Conservation (phyloP, 768 basidiomycete genomes). For the Lanmaoa rubissima region DNA sequence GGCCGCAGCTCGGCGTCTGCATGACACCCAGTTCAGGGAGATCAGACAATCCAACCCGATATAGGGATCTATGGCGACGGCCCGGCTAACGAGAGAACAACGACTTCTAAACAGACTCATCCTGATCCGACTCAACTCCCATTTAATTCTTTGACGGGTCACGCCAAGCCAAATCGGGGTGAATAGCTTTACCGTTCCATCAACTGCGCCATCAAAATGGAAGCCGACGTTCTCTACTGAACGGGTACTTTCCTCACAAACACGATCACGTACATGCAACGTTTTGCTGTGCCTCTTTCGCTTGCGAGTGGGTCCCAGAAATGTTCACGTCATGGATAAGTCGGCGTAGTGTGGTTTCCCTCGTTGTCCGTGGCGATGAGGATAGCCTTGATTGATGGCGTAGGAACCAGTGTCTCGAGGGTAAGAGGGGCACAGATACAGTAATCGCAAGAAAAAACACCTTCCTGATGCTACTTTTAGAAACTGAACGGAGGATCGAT, state of each 20-base stretch:
- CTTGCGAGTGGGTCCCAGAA: background rate
- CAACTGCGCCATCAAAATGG: conserved; percentile 16
- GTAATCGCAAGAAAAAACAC: background rate
- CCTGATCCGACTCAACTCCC: conserved; percentile 5
- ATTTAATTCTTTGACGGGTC: background rate
- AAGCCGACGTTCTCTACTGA: conserved; percentile 2
- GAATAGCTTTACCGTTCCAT: conserved; percentile 5
- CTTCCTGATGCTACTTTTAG: background rate
- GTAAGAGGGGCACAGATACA: background rate
- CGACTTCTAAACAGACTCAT: background rate
- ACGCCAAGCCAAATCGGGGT: conserved; percentile 4
- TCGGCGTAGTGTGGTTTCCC: conserved; percentile 21
- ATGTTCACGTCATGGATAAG: conserved; percentile 26
- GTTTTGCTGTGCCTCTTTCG: conserved; percentile 10
- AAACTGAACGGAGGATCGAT: background rate
- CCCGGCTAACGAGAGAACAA: background rate
- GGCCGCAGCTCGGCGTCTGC: background rate
- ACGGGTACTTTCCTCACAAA: background rate
- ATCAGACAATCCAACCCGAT: background rate
- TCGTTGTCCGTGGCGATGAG: conserved; percentile 4
- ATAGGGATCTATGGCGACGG: conserved; percentile 6
- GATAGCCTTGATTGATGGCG: conserved; percentile 9
- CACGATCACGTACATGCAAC: conserved; percentile 12
- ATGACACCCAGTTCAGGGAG: background rate
- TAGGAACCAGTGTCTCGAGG: background rate